Percentiles rank a stretch among this genome's conserved stretches.
phyloP scores from a whole-genome alignment of 1,284 basidiomycete genomes.

The Neotropicomus parvogracilis region DNA sequence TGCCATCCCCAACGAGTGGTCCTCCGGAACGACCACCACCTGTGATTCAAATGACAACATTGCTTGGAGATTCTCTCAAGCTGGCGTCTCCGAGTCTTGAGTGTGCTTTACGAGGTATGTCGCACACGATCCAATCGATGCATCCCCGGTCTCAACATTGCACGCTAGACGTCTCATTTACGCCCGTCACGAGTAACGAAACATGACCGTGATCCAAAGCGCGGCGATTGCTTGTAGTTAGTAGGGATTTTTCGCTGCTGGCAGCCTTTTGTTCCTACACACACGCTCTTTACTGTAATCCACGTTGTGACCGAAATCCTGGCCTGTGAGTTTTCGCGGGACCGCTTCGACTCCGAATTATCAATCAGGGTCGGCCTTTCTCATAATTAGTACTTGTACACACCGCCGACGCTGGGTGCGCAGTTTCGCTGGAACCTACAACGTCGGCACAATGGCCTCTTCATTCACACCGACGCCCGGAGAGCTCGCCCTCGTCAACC shows the following conservation, averaged over 20 bases:
- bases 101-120: background rate
- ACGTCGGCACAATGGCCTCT: slow-evolving; percentile 48
- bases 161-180: background rate
- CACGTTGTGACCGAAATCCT: background rate
- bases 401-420: slow-evolving; percentile 16
- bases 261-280: slow-evolving; percentile 3
- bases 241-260: slow-evolving; percentile 8
- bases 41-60: slow-evolving; percentile 16
- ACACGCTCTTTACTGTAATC: slow-evolving; percentile 13
- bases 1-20: slow-evolving; percentile 21
- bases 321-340: too few species aligned
- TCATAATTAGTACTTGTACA: too few species aligned
- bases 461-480: slow-evolving; percentile 62
- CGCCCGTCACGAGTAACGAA: background rate
- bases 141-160: background rate
- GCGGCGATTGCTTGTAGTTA: slow-evolving; percentile 9
- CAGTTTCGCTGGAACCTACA: slow-evolving; percentile 23
- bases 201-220: slow-evolving; percentile 5
- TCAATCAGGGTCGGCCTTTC: slow-evolving; percentile 9
- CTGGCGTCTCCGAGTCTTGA: slow-evolving; percentile 19
- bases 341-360: background rate
- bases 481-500: slow-evolving; percentile 64
- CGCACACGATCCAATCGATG: background rate
- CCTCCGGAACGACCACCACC: slow-evolving; percentile 16
- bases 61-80: slow-evolving; percentile 17